Conservation (phyloP, 805 yeast species). For the Priceomyces haplophilus region DNA sequence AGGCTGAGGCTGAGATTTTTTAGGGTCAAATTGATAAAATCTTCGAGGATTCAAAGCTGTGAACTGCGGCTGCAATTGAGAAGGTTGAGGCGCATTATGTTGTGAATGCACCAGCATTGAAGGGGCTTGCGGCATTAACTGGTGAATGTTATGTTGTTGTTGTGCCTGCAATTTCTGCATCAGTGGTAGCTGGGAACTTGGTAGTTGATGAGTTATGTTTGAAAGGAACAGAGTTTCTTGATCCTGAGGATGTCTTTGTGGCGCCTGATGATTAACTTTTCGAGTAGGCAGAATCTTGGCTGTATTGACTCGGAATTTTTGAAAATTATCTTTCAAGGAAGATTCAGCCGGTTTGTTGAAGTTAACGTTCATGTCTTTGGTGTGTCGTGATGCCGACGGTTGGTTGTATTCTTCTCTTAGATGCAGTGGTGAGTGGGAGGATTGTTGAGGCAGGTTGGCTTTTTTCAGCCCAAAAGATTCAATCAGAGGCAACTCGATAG, state of each 20-base stretch:
- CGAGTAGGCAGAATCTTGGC: background rate
- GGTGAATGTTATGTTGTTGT: slow-evolving; percentile 1
- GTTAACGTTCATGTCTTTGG: slow-evolving; percentile 6
- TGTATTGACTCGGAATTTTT: slow-evolving; percentile 13
- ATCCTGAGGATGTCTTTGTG: background rate
- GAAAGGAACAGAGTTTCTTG: background rate
- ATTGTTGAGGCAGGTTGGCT: background rate
- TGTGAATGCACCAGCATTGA: background rate
- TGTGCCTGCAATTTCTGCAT: slow-evolving; percentile 1
- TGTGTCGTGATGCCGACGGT: background rate
- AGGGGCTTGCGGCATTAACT: background rate
- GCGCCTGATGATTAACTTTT: background rate
- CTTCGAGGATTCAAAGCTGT: slow-evolving; percentile 1
- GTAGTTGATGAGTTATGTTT: background rate
- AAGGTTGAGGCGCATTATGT: background rate
- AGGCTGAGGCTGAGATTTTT: background rate
- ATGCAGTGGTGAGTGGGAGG: background rate
- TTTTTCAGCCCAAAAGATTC: background rate
- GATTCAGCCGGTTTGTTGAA: slow-evolving; percentile 13
- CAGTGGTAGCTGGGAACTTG: background rate
- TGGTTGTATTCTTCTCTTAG: background rate
- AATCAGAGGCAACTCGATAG: slow-evolving; percentile 11
- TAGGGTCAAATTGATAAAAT: slow-evolving; percentile 5
- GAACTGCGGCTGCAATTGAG: slow-evolving; percentile 1
- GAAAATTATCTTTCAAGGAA: slow-evolving; percentile 13